Conservation (phyloP, 176 grass and related monocot genomes). For the Carex scoparia region DNA sequence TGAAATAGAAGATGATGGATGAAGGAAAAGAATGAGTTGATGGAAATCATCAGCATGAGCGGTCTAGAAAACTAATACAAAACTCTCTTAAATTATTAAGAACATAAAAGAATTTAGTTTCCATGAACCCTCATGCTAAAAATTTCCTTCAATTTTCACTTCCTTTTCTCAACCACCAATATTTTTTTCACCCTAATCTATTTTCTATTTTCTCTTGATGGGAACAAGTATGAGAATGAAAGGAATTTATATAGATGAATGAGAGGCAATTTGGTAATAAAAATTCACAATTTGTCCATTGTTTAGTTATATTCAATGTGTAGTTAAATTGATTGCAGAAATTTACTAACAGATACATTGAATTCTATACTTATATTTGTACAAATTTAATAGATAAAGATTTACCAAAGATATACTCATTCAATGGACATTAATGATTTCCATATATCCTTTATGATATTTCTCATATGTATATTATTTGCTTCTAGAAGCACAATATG, state of each 20-base stretch:
- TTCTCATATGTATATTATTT: too few species aligned
- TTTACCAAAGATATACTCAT: not conserved
- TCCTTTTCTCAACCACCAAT: not conserved
- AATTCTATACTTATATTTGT: not conserved
- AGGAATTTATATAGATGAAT: not conserved
- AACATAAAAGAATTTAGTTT: not conserved
- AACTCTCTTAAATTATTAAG: not conserved
- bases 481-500: too few species aligned
- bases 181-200: not conserved
- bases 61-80: too few species aligned
- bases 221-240: not conserved
- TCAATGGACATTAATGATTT: not conserved
- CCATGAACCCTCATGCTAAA: not conserved
- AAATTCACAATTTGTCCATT: not conserved
- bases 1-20: too few species aligned
- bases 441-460: not conserved
- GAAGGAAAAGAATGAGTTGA: too few species aligned
- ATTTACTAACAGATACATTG: not conserved
- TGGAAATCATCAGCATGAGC: too few species aligned
- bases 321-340: too few species aligned
- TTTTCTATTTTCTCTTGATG: not conserved
- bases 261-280: not conserved
- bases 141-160: not conserved
- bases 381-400: not conserved
- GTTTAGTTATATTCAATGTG: not conserved